These are phyloP conservation scores for Acmispon strigosus DNA, from an alignment of 306 rosid species.

Conservation along the genomic window DNA sequence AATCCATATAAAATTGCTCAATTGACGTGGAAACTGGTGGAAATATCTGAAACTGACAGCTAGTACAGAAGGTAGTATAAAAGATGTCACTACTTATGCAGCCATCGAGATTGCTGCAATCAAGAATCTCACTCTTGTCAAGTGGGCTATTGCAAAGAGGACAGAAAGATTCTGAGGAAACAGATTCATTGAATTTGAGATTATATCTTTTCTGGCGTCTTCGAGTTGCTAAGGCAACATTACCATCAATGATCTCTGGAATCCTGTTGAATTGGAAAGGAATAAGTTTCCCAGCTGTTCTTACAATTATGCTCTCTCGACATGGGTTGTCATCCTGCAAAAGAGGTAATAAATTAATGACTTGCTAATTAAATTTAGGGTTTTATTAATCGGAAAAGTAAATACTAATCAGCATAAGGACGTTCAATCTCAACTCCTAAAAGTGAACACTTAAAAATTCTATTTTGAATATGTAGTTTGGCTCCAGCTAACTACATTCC, in stretches of 20 bases:
- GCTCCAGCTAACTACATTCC: not conserved
- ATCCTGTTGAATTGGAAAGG: conserved; percentile 88
- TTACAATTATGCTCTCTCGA: conserved; percentile 82
- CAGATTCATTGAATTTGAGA: conserved; percentile 59
- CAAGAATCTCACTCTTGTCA: conserved; percentile 54
- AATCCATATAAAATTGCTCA: conserved; percentile 43
- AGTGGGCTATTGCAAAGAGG: conserved; percentile 75
- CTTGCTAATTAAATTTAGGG: not conserved
- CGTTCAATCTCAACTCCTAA: not conserved
- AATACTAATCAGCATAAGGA: not conserved
- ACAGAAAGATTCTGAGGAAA: conserved; percentile 77
- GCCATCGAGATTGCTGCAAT: conserved; percentile 25
- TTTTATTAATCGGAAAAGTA: not conserved
- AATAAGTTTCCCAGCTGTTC: conserved; percentile 92
- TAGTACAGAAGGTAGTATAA: conserved; percentile 52
- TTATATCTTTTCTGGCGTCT: conserved; percentile 88
- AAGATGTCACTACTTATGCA: conserved; percentile 29
- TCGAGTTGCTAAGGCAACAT: conserved; percentile 62
- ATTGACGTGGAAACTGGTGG: conserved; percentile 45
- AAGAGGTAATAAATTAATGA: not conserved
- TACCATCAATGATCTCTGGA: conserved; percentile 58
- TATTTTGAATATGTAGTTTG: not conserved
- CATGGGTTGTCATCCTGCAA: conserved; percentile 88
- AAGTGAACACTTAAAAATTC: not conserved
- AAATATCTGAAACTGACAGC: conserved; percentile 86